These are phyloP conservation scores for Helicostylum pulchrum DNA, from an alignment of 192 early-diverging fungal genomes.

Conservation along the genomic window DNA sequence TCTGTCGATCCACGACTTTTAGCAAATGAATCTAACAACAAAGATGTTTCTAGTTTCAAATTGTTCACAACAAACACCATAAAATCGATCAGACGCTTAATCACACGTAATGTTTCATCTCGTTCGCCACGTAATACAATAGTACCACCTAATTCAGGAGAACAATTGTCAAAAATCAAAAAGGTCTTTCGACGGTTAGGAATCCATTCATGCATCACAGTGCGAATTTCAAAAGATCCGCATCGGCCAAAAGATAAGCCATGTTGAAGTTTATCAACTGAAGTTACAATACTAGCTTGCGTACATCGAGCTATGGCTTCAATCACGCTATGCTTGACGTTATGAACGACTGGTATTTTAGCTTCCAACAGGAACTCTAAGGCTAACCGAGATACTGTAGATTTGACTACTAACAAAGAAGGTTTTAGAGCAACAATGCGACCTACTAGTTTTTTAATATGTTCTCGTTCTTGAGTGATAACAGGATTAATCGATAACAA, in stretches of 20 bases:
- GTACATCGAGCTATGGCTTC: conserved; percentile 85
- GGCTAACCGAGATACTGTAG: conserved; percentile 79
- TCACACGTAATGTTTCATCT: conserved; percentile 55
- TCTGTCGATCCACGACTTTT: conserved; percentile 25
- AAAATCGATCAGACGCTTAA: conserved; percentile 82
- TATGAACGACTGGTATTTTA: conserved; percentile 77
- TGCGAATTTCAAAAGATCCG: conserved; percentile 70
- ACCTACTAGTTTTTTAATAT: conserved; percentile 73
- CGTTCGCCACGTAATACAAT: conserved; percentile 86
- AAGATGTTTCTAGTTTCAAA: conserved; percentile 78
- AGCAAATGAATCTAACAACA: conserved; percentile 76
- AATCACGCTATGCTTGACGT: conserved; percentile 86
- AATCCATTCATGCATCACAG: conserved; percentile 75
- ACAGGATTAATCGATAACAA: conserved; percentile 81
- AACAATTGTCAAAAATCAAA: conserved; percentile 86
- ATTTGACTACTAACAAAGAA: conserved; percentile 76
- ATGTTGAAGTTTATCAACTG: conserved; percentile 75
- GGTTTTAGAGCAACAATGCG: conserved; percentile 78
- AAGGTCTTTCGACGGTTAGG: conserved; percentile 83
- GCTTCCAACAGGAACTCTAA: conserved; percentile 77
- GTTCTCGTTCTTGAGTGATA: conserved; percentile 79
- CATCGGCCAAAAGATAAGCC: conserved; percentile 76
- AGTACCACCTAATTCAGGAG: conserved; percentile 75
- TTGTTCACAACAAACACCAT: conserved; percentile 87
- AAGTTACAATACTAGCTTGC: conserved; percentile 74